Evolutionary conservation across 2,329 filamentous ascomycete genomes (phyloP).

Genomic region (Ophiostoma australiae): DNA sequence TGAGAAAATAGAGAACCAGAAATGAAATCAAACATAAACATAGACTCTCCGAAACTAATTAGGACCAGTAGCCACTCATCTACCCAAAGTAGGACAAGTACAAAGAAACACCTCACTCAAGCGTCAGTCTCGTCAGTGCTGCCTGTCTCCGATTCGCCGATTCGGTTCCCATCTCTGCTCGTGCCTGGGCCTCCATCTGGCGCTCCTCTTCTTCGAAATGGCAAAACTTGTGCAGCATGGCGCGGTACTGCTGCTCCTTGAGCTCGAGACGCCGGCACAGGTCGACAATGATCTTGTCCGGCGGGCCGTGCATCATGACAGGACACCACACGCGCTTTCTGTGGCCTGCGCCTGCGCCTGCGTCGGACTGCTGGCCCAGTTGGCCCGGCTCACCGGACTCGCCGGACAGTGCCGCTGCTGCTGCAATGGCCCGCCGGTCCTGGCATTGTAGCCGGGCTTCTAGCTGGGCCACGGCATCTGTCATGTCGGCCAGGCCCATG

Average conservation of each 20-base stretch:
- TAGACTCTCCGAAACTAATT: no score
- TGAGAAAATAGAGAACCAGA: no score
- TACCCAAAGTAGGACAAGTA: no score
- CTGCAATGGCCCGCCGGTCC: neutral
- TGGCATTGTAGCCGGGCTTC: neutral
- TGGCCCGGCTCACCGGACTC: neutral
- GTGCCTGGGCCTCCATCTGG: neutral
- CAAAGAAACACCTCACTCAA: neutral
- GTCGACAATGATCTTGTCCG: neutral
- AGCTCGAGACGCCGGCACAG: constrained; percentile 1
- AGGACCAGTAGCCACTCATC: no score
- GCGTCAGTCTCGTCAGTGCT: neutral
- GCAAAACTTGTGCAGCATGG: neutral
- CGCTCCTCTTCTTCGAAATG: neutral
- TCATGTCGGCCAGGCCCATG: neutral
- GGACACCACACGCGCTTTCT: constrained; percentile 2
- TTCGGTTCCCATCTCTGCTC: neutral
- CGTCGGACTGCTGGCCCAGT: neutral
- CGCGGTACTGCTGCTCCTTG: constrained; percentile 9
- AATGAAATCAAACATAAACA: no score
- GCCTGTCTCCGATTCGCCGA: neutral
- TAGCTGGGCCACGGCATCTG: neutral
- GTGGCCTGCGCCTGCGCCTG: no score
- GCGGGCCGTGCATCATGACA: constrained; percentile 4
- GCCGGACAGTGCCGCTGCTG: neutral